Percentiles rank a stretch among this genome's conserved stretches.
Conservation (phyloP, 2,329 filamentous ascomycete genomes). For the Clarireedia homoeocarpa region DNA sequence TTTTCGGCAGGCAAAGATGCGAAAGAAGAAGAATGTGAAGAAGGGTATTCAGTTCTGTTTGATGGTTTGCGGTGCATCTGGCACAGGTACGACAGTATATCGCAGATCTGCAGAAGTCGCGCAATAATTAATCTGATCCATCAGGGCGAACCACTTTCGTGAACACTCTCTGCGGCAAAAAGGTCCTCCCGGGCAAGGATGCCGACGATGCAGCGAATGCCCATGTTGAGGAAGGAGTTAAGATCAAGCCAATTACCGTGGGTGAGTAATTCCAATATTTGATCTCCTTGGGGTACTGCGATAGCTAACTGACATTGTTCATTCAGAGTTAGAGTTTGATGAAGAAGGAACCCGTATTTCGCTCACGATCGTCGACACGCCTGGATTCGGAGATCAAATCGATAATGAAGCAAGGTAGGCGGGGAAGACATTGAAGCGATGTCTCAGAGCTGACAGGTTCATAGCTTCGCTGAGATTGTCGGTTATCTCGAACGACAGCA, state of each 20-base stretch:
- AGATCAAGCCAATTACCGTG: slow-evolving; percentile 97
- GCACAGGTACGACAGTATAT: slow-evolving; percentile 64
- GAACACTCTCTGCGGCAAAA: slow-evolving; percentile 96
- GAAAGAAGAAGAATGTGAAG: slow-evolving; percentile 98
- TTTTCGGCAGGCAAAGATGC: slow-evolving; percentile 74
- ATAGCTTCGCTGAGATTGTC: slow-evolving; percentile 92
- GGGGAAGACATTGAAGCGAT: neutral
- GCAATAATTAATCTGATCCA: slow-evolving; percentile 16
- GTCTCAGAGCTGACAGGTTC: slow-evolving; percentile 24
- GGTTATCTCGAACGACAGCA: slow-evolving; percentile 99
- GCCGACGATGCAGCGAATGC: slow-evolving; percentile 82
- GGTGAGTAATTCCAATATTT: slow-evolving; percentile 49
- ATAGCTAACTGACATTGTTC: slow-evolving; percentile 27
- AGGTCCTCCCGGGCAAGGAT: slow-evolving; percentile 85
- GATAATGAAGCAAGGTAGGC: slow-evolving; percentile 93
- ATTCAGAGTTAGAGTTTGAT: slow-evolving; percentile 80
- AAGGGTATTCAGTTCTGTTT: slow-evolving; percentile 95
- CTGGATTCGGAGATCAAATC: slow-evolving; percentile 96
- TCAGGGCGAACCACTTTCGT: slow-evolving; percentile 96
- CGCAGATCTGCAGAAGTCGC: neutral
- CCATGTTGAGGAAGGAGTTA: slow-evolving; percentile 91
- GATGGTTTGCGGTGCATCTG: slow-evolving; percentile 99
- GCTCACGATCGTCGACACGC: slow-evolving; percentile 96
- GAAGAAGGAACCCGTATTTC: slow-evolving; percentile 98
- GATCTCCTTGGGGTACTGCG: neutral